These are phyloP conservation scores for Cladorrhinum samala DNA, from an alignment of 495 filamentous ascomycete species.

Conservation along the genomic window DNA sequence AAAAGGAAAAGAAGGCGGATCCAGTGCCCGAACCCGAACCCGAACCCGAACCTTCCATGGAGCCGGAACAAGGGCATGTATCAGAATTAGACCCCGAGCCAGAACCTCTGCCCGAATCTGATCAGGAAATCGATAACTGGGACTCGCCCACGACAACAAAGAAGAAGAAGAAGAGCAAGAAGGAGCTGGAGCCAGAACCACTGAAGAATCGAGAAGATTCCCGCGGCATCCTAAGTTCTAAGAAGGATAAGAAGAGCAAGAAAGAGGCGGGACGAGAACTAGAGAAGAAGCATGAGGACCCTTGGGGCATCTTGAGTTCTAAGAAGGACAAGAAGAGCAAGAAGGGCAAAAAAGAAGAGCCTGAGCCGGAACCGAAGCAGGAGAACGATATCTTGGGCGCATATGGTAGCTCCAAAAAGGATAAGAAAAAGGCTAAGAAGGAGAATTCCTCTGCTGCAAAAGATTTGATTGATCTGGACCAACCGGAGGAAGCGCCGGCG, in stretches of 20 bases:
- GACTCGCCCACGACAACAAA: no score
- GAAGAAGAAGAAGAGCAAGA: no score
- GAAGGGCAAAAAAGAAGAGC: constrained; percentile 30
- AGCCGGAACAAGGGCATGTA: no score
- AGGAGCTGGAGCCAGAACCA: no score
- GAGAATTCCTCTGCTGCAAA: constrained; percentile 11
- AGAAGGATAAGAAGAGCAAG: no score
- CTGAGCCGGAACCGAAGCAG: constrained; percentile 26
- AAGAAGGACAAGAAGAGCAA: constrained; percentile 32
- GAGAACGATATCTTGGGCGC: constrained; percentile 26
- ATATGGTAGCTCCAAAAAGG: not conserved
- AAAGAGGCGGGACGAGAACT: no score
- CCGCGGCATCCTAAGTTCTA: no score
- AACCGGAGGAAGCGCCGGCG: constrained; percentile 18
- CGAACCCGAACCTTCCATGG: not conserved
- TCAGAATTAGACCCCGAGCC: no score
- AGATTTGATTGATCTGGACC: constrained; percentile 31
- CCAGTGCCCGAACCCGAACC: not conserved
- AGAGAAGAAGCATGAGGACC: constrained; percentile 18
- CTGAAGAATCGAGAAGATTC: no score
- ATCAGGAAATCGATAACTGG: no score
- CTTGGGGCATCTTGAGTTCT: constrained; percentile 24
- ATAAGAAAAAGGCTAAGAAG: constrained; percentile 31
- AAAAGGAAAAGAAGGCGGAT: not conserved
- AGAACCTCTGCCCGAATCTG: no score